Evolutionary conservation across 2,329 filamentous ascomycete genomes (phyloP), one percentile per base, ranked within the genome.

Genomic region (Massarina eburnea): DNA sequence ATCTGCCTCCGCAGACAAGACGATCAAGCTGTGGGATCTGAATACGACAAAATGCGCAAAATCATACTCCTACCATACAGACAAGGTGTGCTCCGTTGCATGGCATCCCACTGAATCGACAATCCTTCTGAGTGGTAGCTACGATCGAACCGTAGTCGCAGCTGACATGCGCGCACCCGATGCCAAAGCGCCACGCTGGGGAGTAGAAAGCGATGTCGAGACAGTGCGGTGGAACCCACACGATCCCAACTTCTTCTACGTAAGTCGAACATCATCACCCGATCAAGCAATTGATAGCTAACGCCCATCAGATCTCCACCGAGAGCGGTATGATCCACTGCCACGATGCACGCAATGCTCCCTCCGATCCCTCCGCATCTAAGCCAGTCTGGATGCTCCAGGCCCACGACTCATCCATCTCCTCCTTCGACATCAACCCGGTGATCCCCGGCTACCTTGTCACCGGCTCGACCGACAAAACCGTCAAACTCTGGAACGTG

Each of bases 401-500:
- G 74, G 94, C 94, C 14, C 94, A 99, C 75, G 91, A 96, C 68
- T 85, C 92, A 71, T 89, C 89, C 3, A 81, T 97, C 35, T 95
- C 91, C 8, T 85, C 90, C 1, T 96, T 99, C 68, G 91, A 96
- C 70, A 82, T 97, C 73, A 97, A 96, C 77, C 80, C 85, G 3
- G 77, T 85, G 39, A 90, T 99, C 48, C 92, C 94, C 1, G 94
- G 94, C 34, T 96, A 89, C 79, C 82, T 99, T 72, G 94, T 84
- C 12, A 97, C 94, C 0, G 94, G 91, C 3, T 96, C 91, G 2
- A 91, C 89, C 12, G 94, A 99, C 77, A 92, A 90, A 76, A 89
- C 87, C 5, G 91, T 97, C 60, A 99, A 99, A 79, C 79, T 99
- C 46, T 99, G 94, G 94, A 96, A 96, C 72, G 84, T 96, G 46